Conservation (phyloP, 2,329 filamentous ascomycete genomes). For the Claviceps digitariae region DNA sequence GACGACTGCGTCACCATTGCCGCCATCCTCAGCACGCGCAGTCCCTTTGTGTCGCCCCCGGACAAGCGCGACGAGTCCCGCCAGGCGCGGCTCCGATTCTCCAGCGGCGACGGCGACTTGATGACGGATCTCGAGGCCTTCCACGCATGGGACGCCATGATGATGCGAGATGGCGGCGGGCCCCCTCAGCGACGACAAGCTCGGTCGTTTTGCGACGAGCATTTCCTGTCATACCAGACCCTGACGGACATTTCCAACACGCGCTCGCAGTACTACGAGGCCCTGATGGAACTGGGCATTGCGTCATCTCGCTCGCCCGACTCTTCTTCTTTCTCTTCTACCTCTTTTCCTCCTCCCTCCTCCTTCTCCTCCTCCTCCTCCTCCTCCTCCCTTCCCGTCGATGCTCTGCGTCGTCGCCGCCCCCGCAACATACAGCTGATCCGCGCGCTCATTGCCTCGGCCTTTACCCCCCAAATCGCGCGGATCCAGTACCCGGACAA, state of each 20-base stretch:
- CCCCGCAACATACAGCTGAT: conserved; percentile 36
- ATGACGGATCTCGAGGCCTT: conserved; percentile 78
- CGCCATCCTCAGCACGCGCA: conserved; percentile 78
- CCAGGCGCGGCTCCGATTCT: conserved; percentile 61
- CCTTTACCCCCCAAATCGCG: conserved; percentile 75
- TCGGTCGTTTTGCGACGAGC: conserved; percentile 67
- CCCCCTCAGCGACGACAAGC: conserved; percentile 49
- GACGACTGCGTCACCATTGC: conserved; percentile 82
- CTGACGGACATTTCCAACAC: conserved; percentile 83
- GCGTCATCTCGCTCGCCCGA: conserved; percentile 26
- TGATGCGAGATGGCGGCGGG: conserved; percentile 32
- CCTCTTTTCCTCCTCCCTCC: neutral
- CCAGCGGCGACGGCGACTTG: conserved; percentile 68
- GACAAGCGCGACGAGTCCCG: conserved; percentile 75
- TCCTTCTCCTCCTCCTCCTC: too few relatives aligned
- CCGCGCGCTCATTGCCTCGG: conserved; percentile 57
- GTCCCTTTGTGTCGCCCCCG: conserved; percentile 73
- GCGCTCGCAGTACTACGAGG: conserved; percentile 69
- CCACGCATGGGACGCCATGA: conserved; percentile 64
- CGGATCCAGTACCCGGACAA: conserved; percentile 90
- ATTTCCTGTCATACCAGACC: conserved; percentile 73
- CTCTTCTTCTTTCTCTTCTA: conserved; percentile 16
- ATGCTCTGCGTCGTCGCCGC: neutral
- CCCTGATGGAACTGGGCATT: conserved; percentile 77
- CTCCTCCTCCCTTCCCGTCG: too few relatives aligned